Conservation (phyloP, 345 rosid species). For the Hirschfeldia incana region DNA sequence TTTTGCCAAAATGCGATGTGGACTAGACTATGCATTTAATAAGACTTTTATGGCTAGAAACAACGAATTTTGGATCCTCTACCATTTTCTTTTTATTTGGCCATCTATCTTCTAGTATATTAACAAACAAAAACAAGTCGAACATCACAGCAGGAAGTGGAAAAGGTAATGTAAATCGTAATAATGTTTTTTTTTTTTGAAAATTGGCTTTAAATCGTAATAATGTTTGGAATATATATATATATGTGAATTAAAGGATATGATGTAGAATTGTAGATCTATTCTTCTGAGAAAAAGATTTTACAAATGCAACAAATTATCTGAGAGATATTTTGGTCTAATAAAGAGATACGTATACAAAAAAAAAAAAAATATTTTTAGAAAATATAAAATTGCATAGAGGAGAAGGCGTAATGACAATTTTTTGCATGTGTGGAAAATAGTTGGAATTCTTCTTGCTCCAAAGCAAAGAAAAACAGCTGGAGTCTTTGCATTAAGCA, state of each 20-base stretch:
- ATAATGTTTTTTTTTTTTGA: not conserved
- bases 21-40: slow-evolving; percentile 5
- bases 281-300: not conserved
- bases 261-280: slow-evolving; percentile 18
- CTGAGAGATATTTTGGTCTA: not conserved
- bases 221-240: not conserved
- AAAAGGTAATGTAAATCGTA: slow-evolving; percentile 1
- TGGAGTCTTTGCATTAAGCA: slow-evolving; percentile 19
- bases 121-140: not conserved
- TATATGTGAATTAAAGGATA: slow-evolving; percentile 8
- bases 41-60: not conserved
- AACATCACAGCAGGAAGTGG: not conserved
- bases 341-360: not conserved
- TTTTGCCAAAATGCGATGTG: slow-evolving; percentile 5
- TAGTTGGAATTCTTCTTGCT: slow-evolving; percentile 27
- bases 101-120: not conserved
- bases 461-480: slow-evolving; percentile 37
- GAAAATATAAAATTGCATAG: slow-evolving; percentile 4
- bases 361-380: not conserved
- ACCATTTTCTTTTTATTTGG: not conserved
- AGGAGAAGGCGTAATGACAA: slow-evolving; percentile 5
- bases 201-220: not conserved
- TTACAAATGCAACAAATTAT: slow-evolving; percentile 2
- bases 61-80: not conserved
- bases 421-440: not conserved